Percentiles rank a stretch among this genome's conserved stretches.
Conservation (phyloP, 129 eudicot species). For the Escallonia herrerae region DNA sequence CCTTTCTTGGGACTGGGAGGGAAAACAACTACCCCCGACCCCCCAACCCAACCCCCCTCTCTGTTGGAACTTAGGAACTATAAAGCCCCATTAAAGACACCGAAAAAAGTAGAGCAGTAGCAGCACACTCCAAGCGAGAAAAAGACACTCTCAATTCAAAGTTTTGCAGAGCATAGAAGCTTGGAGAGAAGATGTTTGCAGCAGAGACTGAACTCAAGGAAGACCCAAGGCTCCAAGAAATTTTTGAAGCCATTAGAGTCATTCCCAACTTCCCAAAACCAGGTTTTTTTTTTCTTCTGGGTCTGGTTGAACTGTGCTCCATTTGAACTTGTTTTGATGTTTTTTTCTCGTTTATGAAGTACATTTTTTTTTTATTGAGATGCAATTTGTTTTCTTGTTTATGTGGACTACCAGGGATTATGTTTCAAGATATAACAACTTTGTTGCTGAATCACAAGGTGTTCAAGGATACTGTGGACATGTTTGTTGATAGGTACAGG, state of each 20-base stretch:
- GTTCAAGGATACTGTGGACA: slow-evolving; percentile 79
- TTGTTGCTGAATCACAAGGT: slow-evolving; percentile 75
- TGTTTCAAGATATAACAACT: slow-evolving; percentile 97
- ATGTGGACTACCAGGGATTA: slow-evolving; percentile 43
- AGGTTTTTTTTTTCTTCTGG: slow-evolving; percentile 22
- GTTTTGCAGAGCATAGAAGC: too few relatives aligned
- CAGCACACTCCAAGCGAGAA: too few relatives aligned
- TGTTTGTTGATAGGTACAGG: slow-evolving; percentile 86
- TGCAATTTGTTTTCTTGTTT: slow-evolving; percentile 13
- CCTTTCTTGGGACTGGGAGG: background rate
- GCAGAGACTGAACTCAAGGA: slow-evolving; percentile 76
- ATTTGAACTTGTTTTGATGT: background rate
- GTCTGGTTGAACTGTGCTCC: background rate
- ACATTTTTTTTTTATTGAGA: slow-evolving; percentile 8
- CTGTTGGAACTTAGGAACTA: background rate
- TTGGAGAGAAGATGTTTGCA: slow-evolving; percentile 53
- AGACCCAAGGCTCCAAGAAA: slow-evolving; percentile 76
- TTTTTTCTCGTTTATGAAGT: slow-evolving; percentile 1
- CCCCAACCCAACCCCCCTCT: background rate
- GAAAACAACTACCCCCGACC: background rate
- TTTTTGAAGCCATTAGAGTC: slow-evolving; percentile 69
- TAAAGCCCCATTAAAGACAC: background rate
- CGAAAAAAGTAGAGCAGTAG: background rate
- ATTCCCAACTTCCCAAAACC: slow-evolving; percentile 84
- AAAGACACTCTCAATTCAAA: too few relatives aligned